Percentiles rank a stretch among this genome's conserved stretches.
These are phyloP conservation scores for Penicillium brevicompactum DNA, from an alignment of 2,329 filamentous ascomycete genomes.

Conservation along the genomic window DNA sequence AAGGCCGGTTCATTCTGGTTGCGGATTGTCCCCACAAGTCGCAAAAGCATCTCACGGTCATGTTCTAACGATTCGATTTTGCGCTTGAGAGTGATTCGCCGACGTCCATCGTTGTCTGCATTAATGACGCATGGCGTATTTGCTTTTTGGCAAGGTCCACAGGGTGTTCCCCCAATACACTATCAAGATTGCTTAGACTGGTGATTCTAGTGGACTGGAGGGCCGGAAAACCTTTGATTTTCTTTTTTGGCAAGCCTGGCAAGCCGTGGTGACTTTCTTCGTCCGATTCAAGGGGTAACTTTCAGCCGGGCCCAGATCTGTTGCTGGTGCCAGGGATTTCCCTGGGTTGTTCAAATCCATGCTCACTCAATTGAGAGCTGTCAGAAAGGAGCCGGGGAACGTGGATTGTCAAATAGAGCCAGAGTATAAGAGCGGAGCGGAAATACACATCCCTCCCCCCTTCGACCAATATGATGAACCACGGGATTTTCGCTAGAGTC, in stretches of 20 bases:
- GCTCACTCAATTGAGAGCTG: not conserved
- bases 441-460: not conserved
- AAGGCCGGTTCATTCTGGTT: slow-evolving; percentile 5
- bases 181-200: not conserved
- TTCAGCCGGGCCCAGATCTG: not conserved
- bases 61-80: slow-evolving; percentile 16
- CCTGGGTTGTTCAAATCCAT: not conserved
- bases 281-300: not conserved
- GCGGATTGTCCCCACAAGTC: slow-evolving; percentile 16
- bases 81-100: slow-evolving; percentile 11
- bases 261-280: slow-evolving; percentile 1
- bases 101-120: slow-evolving; percentile 15
- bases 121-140: slow-evolving; percentile 12
- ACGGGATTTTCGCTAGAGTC: not conserved
- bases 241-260: slow-evolving; percentile 2
- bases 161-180: not conserved
- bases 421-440: not conserved
- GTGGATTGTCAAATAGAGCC: not conserved
- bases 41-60: slow-evolving; percentile 13
- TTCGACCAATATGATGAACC: not conserved
- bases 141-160: slow-evolving; percentile 1
- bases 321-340: not conserved
- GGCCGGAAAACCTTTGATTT: slow-evolving; percentile 1
- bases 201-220: not conserved
- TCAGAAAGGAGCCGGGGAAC: not conserved